These are phyloP conservation scores for Fusarium sp. DNA, from an alignment of 2,329 filamentous ascomycete genomes.

Conservation along the genomic window DNA sequence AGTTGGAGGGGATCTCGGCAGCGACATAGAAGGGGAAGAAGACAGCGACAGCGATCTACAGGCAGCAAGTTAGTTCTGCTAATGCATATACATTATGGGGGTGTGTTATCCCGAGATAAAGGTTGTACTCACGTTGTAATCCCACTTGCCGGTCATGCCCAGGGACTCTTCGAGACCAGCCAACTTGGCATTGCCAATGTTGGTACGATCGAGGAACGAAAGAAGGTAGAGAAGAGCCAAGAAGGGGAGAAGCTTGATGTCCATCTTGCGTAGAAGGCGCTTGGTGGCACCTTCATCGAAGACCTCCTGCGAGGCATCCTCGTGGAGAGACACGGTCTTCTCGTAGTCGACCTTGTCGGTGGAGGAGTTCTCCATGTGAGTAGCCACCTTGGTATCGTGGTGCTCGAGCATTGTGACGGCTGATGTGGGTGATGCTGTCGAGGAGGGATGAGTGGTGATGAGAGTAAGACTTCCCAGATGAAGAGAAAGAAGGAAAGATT, in stretches of 20 bases:
- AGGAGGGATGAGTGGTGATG: background rate
- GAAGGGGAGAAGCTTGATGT: constrained; percentile 69
- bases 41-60: constrained; percentile 60
- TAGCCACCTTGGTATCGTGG: constrained; percentile 27
- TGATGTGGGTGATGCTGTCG: background rate
- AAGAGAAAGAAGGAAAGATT: constrained; percentile 3
- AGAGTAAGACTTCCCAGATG: background rate
- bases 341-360: constrained; percentile 48
- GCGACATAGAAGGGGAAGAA: constrained; percentile 65
- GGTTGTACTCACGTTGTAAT: constrained; percentile 50
- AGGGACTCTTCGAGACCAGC: constrained; percentile 62
- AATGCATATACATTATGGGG: background rate
- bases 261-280: constrained; percentile 65
- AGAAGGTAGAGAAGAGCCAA: constrained; percentile 70
- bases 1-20: constrained; percentile 64
- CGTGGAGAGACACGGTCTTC: constrained; percentile 45
- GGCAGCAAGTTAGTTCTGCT: constrained; percentile 11
- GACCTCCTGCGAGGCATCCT: constrained; percentile 41
- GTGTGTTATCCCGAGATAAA: background rate
- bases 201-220: constrained; percentile 61
- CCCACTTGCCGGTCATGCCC: constrained; percentile 51
- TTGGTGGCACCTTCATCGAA: constrained; percentile 58
- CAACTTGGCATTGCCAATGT: constrained; percentile 69
- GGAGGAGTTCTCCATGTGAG: constrained; percentile 43
- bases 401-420: constrained; percentile 38